Evolutionary conservation across 805 yeast genomes (phyloP).

Genomic region (Ogataea salicorniae): DNA sequence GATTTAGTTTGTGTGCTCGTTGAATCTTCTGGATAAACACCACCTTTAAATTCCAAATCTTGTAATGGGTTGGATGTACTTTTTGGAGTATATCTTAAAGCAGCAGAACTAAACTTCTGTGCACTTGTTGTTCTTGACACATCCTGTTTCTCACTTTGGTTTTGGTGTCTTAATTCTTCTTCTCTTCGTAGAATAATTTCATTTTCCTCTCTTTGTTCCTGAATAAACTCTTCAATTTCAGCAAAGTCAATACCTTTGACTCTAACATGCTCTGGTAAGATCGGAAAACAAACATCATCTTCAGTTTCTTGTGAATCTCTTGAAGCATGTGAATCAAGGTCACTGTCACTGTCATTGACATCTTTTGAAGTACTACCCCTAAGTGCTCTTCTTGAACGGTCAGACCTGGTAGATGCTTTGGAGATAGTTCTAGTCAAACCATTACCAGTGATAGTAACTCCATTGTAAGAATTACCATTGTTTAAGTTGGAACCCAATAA

Average conservation of each 20-base stretch:
- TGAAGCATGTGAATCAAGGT: conserved; percentile 67
- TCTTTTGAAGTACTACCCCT: conserved; percentile 11
- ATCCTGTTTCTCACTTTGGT: neutral
- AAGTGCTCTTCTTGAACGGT: conserved; percentile 17
- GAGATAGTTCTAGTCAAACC: conserved; percentile 26
- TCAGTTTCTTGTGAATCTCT: conserved; percentile 86
- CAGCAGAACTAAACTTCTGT: conserved; percentile 41
- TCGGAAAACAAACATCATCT: conserved; percentile 96
- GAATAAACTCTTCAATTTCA: conserved; percentile 79
- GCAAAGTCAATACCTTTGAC: conserved; percentile 81
- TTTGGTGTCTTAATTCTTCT: conserved; percentile 23
- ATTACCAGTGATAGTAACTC: conserved; percentile 15
- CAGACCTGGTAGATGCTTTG: conserved; percentile 28
- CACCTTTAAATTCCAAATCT: conserved; percentile 11
- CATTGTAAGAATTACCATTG: conserved; percentile 2
- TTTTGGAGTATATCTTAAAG: conserved; percentile 59
- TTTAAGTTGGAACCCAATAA: conserved; percentile 12
- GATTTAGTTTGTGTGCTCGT: conserved; percentile 1
- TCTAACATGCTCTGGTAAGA: conserved; percentile 60
- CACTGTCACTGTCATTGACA: conserved; percentile 45
- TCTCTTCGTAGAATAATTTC: conserved; percentile 32
- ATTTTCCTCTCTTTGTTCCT: conserved; percentile 51
- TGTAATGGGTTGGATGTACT: neutral
- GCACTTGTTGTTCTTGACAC: conserved; percentile 30
- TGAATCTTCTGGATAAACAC: conserved; percentile 8